Conservation (phyloP, 768 basidiomycete genomes). For the Termitomyces sp. region DNA sequence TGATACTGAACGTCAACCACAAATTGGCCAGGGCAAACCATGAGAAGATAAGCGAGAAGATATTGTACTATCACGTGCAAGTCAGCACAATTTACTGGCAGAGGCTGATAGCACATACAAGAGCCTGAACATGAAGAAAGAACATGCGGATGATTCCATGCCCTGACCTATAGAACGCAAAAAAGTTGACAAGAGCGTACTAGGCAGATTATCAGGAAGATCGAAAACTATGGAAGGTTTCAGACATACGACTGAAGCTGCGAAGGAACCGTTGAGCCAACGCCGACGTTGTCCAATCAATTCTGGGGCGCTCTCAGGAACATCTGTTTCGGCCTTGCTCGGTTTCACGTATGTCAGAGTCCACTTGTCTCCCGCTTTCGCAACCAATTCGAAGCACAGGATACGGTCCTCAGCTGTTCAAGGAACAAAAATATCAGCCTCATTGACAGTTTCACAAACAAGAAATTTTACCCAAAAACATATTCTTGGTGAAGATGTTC, state of each 20-base stretch:
- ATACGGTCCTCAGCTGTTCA: conserved; percentile 91
- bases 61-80: conserved; percentile 61
- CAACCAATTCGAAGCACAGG: conserved; percentile 94
- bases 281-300: conserved; percentile 93
- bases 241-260: conserved; percentile 76
- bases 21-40: conserved; percentile 94
- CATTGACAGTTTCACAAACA: not conserved
- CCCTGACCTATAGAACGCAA: conserved; percentile 79
- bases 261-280: conserved; percentile 96
- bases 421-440: conserved; percentile 1
- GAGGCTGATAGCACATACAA: conserved; percentile 47
- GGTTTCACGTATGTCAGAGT: conserved; percentile 90
- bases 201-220: conserved; percentile 25
- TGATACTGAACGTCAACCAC: conserved; percentile 95
- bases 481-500: conserved; percentile 96
- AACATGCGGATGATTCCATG: conserved; percentile 93
- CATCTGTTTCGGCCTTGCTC: conserved; percentile 94
- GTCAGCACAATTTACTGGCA: not conserved
- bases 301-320: conserved; percentile 90
- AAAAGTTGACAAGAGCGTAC: conserved; percentile 94
- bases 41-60: conserved; percentile 81
- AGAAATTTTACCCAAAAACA: conserved; percentile 40
- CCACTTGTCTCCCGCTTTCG: conserved; percentile 86
- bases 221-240: not conserved
- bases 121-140: conserved; percentile 91